A percentile compares a stretch with the other conserved stretches of the same genome.
phyloP scores from a whole-genome alignment of 73 alveolate genomes.

The Paramecium tetraurelia region DNA sequence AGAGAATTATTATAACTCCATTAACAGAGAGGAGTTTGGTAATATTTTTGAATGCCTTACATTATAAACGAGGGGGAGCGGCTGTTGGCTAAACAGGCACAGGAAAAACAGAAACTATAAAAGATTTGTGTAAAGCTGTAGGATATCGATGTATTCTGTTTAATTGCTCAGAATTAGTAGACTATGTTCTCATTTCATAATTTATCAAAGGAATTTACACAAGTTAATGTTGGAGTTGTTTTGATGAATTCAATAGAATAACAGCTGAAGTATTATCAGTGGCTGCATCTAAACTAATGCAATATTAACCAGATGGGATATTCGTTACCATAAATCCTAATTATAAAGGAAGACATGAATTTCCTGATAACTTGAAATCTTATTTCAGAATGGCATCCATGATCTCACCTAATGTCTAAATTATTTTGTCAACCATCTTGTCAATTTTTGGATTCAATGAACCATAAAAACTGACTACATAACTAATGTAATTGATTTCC shows the following conservation, averaged over 20 bases:
- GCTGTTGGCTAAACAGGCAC: slow-evolving; percentile 54
- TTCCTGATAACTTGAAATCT: slow-evolving; percentile 75
- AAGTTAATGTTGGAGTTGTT: slow-evolving; percentile 78
- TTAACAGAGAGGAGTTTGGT: slow-evolving; percentile 13
- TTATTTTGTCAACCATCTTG: slow-evolving; percentile 53
- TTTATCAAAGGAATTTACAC: slow-evolving; percentile 74
- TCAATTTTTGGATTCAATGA: slow-evolving; percentile 59
- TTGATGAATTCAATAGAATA: slow-evolving; percentile 83
- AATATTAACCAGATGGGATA: slow-evolving; percentile 61
- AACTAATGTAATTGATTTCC: not conserved
- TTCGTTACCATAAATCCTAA: slow-evolving; percentile 80
- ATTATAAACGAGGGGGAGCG: not conserved
- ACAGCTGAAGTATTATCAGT: slow-evolving; percentile 80
- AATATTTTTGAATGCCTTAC: not conserved
- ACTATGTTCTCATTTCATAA: slow-evolving; percentile 72
- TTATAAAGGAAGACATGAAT: slow-evolving; percentile 75
- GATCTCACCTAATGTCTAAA: slow-evolving; percentile 64
- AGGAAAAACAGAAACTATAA: slow-evolving; percentile 79
- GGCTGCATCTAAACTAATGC: slow-evolving; percentile 70
- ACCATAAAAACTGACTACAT: slow-evolving; percentile 45
- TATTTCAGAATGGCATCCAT: slow-evolving; percentile 67
- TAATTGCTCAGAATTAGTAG: slow-evolving; percentile 80
- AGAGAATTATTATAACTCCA: slow-evolving; percentile 9
- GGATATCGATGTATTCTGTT: slow-evolving; percentile 67
- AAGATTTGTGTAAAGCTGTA: slow-evolving; percentile 71